Base-by-base conservation (phyloP, 345 rosid genomes). In the Combretum micranthum region DNA sequence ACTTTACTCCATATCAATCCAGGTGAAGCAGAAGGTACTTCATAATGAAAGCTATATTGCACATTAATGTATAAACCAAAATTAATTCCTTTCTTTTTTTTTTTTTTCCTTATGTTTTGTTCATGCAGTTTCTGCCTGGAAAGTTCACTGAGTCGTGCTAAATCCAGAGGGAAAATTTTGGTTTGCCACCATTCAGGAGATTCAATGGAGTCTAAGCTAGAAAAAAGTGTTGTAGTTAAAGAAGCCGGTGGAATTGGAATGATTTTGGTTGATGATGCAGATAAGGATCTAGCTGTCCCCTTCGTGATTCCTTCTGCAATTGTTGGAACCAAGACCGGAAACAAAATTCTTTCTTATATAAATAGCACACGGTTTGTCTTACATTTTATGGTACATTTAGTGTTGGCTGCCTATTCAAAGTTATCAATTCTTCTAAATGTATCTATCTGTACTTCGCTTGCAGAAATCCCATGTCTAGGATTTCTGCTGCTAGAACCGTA, bases 1-100 rank as follows among this genome's bases (percentile, higher is more conserved):
- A 78, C 47, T 81, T 78, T 53, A 80, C 82, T 15, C 86, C 86
- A 59, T 77, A 80, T 67, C 86, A 80, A 75, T 80, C 86, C 82
- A 80, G 86, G 86, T 80, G 86, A 80, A 72, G 74, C 63, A 66
- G 62, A 74, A 75, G 82, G 78, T 77, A 77, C 78, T 72, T 61
- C 53, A 62, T 66, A 60, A 66, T 51, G 53, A 62, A 18, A 50
- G 54, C 26, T 50, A 58, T 50, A 56, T 52, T 17, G 18, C 46
- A 50, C 21, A 60, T 43, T 26, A 57, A 26, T 44, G 52, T 20
- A 65, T 22, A 16, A 56, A 59, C 44, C 26, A 60, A 56, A 23
- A 55, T 63, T 54, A 55, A 57, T 45, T n/a, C n/a, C n/a, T n/a
- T 57, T 53, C 51, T 47, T 57, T 42, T 48, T 53, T 11, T 44